Conservation (phyloP, 2,329 filamentous ascomycete genomes). For the Xylaria arbuscula region DNA sequence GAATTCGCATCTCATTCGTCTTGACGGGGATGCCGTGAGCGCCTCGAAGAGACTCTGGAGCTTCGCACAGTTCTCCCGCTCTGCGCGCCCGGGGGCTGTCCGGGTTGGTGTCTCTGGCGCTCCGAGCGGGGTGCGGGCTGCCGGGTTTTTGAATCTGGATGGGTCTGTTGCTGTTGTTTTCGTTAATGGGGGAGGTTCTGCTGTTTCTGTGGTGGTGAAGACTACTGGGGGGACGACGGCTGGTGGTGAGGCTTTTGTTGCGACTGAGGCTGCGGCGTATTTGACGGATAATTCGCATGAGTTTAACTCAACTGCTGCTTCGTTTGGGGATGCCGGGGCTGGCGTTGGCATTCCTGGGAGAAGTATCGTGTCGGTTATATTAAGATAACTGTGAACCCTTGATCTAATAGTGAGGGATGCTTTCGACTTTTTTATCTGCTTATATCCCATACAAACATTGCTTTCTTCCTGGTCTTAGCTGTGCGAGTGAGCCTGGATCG, state of each 20-base stretch:
- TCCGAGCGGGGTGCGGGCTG: constrained; percentile 26
- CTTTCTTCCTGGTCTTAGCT: no score
- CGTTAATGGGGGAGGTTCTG: constrained; percentile 37
- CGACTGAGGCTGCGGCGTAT: constrained; percentile 30
- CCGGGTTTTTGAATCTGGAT: constrained; percentile 41
- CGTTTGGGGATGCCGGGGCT: constrained; percentile 23
- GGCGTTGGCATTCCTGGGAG: constrained; percentile 27
- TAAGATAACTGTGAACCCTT: constrained; percentile 11
- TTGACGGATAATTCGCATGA: constrained; percentile 42
- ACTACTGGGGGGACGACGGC: constrained; percentile 21
- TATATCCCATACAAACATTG: no score
- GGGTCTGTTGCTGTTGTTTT: constrained; percentile 40
- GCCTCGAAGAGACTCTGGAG: constrained; percentile 36
- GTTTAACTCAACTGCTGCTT: constrained; percentile 33
- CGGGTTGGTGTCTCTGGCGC: constrained; percentile 35
- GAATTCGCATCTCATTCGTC: constrained; percentile 38
- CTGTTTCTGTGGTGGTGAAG: constrained; percentile 29
- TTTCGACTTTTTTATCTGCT: no score
- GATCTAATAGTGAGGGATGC: no score
- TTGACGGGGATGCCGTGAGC: constrained; percentile 31
- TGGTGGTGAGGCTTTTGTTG: constrained; percentile 31
- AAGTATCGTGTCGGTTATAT: constrained; percentile 32
- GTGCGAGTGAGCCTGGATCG: no score
- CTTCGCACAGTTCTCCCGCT: constrained; percentile 40
- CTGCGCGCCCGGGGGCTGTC: constrained; percentile 36